Evolutionary conservation across 805 yeast genomes (phyloP).

Genomic region (Starmerella davenportii): DNA sequence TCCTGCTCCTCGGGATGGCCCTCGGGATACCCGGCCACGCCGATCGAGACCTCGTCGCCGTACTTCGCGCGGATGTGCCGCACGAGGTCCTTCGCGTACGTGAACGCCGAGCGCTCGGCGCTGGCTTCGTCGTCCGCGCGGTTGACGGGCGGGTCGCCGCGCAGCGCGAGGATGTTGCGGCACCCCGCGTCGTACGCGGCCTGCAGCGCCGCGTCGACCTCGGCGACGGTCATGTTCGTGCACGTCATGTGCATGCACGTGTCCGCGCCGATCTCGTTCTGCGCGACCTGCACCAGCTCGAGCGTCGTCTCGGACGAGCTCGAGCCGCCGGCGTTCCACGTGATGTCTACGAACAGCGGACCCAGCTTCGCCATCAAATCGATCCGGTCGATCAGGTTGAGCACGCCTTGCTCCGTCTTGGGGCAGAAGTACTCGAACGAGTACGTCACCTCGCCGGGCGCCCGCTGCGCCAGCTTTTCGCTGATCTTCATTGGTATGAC

Average conservation of each 20-base stretch:
- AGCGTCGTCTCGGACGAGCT: conserved; percentile 50
- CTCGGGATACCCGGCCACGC: conserved; percentile 95
- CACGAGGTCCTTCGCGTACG: conserved; percentile 75
- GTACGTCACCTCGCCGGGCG: conserved; percentile 33
- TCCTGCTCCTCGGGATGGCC: conserved; percentile 82
- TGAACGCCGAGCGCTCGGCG: conserved; percentile 33
- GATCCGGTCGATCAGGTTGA: conserved; percentile 89
- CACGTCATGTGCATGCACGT: conserved; percentile 98
- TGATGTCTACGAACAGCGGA: conserved; percentile 85
- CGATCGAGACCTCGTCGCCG: conserved; percentile 82
- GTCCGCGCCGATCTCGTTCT: conserved; percentile 75
- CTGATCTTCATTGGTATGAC: conserved; percentile 35
- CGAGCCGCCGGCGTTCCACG: conserved; percentile 98
- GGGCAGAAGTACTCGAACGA: conserved; percentile 97
- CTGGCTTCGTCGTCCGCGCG: conserved; percentile 28
- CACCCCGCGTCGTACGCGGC: conserved; percentile 85
- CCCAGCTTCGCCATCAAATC: conserved; percentile 87
- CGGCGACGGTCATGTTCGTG: conserved; percentile 71
- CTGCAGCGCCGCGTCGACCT: conserved; percentile 68
- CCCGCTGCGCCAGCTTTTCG: conserved; percentile 25
- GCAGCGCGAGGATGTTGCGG: conserved; percentile 78
- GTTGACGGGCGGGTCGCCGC: conserved; percentile 87
- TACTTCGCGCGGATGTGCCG: conserved; percentile 53
- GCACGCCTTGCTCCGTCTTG: conserved; percentile 91
- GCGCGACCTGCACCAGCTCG: conserved; percentile 82